These are phyloP conservation scores for Mucor irregularis DNA, from an alignment of 371 early-diverging fungal species.

Conservation along the genomic window DNA sequence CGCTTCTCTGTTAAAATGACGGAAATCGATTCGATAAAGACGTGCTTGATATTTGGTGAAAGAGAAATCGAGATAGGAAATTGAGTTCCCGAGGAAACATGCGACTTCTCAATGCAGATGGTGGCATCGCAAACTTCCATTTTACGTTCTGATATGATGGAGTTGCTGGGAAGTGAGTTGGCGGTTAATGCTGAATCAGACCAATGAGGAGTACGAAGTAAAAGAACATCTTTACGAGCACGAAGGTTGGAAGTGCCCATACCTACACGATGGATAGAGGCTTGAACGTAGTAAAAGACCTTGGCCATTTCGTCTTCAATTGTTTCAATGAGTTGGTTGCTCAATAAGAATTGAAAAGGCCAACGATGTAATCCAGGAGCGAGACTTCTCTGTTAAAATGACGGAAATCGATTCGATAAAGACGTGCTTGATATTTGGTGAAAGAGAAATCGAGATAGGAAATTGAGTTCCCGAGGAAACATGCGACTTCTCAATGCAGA, in stretches of 20 bases:
- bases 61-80: conserved; percentile 28
- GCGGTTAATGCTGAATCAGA: conserved; percentile 26
- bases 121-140: conserved; percentile 27
- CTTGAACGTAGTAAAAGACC: conserved; percentile 29
- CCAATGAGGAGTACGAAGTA: conserved; percentile 31
- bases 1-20: conserved; percentile 18
- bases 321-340: conserved; percentile 33
- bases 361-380: conserved; percentile 31
- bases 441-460: conserved; percentile 24
- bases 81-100: conserved; percentile 33
- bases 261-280: conserved; percentile 32
- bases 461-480: conserved; percentile 36
- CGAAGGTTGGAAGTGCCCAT: conserved; percentile 25
- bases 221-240: conserved; percentile 23
- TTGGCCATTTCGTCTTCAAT: conserved; percentile 41
- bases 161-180: conserved; percentile 29
- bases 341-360: conserved; percentile 37
- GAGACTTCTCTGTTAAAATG: conserved; percentile 26
- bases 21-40: conserved; percentile 31
- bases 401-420: conserved; percentile 34
- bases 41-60: conserved; percentile 27
- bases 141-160: conserved; percentile 25
- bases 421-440: conserved; percentile 28
- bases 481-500: conserved; percentile 34
- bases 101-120: conserved; percentile 35